Base-by-base conservation (phyloP, 306 rosid species). In the Quercus cerris region DNA sequence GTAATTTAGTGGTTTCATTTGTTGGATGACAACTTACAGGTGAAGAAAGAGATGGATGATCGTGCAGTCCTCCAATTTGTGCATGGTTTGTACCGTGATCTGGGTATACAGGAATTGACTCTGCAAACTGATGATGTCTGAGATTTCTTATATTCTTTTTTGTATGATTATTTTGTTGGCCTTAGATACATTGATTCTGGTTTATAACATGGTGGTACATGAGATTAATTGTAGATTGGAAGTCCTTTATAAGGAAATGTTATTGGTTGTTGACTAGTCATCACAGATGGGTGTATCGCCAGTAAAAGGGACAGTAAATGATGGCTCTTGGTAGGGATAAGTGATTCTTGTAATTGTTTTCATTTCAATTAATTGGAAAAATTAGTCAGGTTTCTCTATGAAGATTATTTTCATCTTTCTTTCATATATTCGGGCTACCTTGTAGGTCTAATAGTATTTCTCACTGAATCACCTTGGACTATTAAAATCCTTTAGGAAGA, bases 71-170 rank as follows among this genome's bases (percentile, higher is more conserved):
- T 93, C 15, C 94, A 86, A 73, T 90, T 79, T 68, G 98, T 89
- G 89, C 99, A 95, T 76, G 94, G 88, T 19, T 82, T 93, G 78
- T 95, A 88, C 87, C 98, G 91, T 66, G 99, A 95, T 77, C 83
- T 93, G 86, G 99, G 99, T 33, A 85, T 95, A 74, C 98, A 83
- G 71, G 92, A 91, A 85, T 89, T 95, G 83, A 90, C 97, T 0
- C 93, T 93, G 87, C 98, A 95, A 82, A 85, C 84, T 27, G 94
- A 90, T 75, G 83, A 75, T 13, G 86, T 84, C 49, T 91, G 86
- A 91, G 78, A 20, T 30, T 70, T 68, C 81, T 49, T 38, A 56
- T 55, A 17, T 30, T 70, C 72, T 80, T 75, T 31, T 68, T 67
- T 57, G 14, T 12, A 15, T 10, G 30, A 22, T 75, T 78, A 38